Percentiles rank a stretch among this genome's conserved stretches.
These are phyloP conservation scores for Aspergillus avenaceus DNA, from an alignment of 495 filamentous ascomycete genomes.

Conservation along the genomic window DNA sequence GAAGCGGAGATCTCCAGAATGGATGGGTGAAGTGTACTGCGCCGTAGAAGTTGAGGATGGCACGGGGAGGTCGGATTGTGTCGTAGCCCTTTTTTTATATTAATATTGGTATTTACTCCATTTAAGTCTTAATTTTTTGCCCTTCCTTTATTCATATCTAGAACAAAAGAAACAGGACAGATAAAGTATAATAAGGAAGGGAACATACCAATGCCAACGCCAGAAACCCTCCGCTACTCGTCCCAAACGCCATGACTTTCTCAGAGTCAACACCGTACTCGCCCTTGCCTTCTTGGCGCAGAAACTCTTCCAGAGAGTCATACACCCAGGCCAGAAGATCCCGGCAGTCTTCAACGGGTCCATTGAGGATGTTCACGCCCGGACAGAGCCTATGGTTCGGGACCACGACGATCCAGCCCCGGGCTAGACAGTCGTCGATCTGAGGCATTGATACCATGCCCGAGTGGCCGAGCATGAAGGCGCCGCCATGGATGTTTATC, in stretches of 20 bases:
- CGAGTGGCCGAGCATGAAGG: slow-evolving; percentile 36
- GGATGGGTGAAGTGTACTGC: slow-evolving; percentile 30
- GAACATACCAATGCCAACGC: slow-evolving; percentile 27
- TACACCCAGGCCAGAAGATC: slow-evolving; percentile 28
- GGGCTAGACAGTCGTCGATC: slow-evolving; percentile 29
- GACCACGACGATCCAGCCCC: slow-evolving; percentile 36
- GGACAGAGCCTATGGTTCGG: slow-evolving; percentile 34
- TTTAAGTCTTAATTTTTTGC: no score
- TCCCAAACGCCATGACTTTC: slow-evolving; percentile 31
- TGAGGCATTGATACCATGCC: slow-evolving; percentile 29
- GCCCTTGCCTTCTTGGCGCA: slow-evolving; percentile 5
- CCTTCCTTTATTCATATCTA: no score
- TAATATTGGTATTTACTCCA: no score
- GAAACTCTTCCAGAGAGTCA: slow-evolving; percentile 12
- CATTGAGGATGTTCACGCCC: slow-evolving; percentile 24
- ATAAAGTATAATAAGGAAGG: not conserved
- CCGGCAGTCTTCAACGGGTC: slow-evolving; percentile 28
- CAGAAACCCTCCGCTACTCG: slow-evolving; percentile 28
- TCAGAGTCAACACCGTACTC: slow-evolving; percentile 21
- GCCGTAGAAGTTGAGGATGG: slow-evolving; percentile 36
- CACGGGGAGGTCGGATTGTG: slow-evolving; percentile 16
- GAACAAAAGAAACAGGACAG: not conserved
- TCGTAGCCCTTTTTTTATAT: slow-evolving; percentile 34
- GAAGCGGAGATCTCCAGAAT: slow-evolving; percentile 61
- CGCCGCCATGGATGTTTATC: slow-evolving; percentile 37